A percentile compares a stretch with the other conserved stretches of the same genome.
phyloP scores from a whole-genome alignment of 139 green algal genomes.

The Parachlorella kessleri region DNA sequence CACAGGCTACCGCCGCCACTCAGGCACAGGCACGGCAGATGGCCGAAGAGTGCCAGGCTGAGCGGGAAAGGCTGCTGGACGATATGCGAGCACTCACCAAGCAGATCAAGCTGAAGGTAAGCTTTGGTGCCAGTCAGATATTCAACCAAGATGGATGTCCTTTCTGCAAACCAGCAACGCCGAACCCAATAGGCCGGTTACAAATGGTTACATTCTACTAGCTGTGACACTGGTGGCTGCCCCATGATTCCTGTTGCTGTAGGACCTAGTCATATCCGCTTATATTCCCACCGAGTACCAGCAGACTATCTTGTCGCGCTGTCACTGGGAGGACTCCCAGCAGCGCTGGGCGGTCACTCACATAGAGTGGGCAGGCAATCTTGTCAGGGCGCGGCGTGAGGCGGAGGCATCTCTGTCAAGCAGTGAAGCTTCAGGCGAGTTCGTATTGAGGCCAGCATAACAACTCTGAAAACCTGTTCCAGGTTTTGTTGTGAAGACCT shows the following conservation, averaged over 20 bases:
- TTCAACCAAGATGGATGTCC: no score
- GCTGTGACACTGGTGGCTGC: no score
- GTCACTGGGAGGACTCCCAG: conserved; percentile 18
- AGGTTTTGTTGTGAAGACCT: no score
- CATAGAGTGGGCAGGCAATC: conserved; percentile 29
- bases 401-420: background rate
- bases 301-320: conserved; percentile 22
- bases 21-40: background rate
- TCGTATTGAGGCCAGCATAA: no score
- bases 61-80: conserved; percentile 28
- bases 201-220: no score
- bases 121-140: no score
- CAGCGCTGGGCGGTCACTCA: conserved; percentile 21
- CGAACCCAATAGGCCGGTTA: no score
- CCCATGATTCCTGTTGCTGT: no score
- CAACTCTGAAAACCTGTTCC: no score
- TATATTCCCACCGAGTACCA: conserved; percentile 26
- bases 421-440: conserved; percentile 13
- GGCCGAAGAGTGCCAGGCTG: conserved; percentile 17
- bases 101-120: conserved; percentile 25
- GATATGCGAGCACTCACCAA: conserved; percentile 5
- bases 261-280: conserved; percentile 22
- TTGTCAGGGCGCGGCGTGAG: conserved; percentile 18
- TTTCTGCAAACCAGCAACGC: no score
- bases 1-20: background rate